Percentiles rank a stretch among this genome's conserved stretches.
phyloP scores from a whole-genome alignment of 1,284 basidiomycete species.

The Prillingera fragicola region DNA sequence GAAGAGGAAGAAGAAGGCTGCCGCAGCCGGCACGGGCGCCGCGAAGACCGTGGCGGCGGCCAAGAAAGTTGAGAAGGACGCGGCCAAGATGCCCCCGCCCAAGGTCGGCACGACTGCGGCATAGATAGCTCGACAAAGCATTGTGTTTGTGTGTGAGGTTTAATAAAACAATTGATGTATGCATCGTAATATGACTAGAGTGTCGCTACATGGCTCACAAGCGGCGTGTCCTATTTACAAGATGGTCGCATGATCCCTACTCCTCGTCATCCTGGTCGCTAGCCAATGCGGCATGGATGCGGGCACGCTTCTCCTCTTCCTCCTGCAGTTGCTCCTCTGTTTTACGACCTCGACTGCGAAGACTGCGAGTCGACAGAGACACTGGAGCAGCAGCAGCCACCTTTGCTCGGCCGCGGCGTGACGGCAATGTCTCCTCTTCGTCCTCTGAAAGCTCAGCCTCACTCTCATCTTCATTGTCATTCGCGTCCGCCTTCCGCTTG shows the following conservation, averaged over 20 bases:
- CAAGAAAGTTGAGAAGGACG: conserved; percentile 31
- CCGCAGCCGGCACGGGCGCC: conserved; percentile 35
- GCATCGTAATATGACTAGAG: too few relatives aligned
- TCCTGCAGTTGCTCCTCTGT: conserved; percentile 21
- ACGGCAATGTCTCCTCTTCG: too few relatives aligned
- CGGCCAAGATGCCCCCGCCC: conserved; percentile 33
- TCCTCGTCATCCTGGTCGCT: conserved; percentile 18
- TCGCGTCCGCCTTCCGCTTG: conserved; percentile 7
- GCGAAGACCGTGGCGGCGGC: conserved; percentile 14
- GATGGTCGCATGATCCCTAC: too few relatives aligned
- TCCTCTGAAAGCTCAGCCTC: conserved; percentile 9
- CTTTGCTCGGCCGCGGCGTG: background rate
- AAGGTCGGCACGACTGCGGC: conserved; percentile 8
- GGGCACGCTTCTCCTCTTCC: conserved; percentile 24
- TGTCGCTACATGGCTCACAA: too few relatives aligned
- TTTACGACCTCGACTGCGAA: conserved; percentile 27
- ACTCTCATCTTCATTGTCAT: conserved; percentile 15
- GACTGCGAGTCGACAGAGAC: conserved; percentile 17
- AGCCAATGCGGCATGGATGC: conserved; percentile 22
- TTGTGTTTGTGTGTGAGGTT: too few relatives aligned
- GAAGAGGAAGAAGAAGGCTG: conserved; percentile 21
- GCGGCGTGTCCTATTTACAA: too few relatives aligned
- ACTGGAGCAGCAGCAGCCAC: conserved; percentile 4
- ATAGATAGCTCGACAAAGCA: too few relatives aligned
- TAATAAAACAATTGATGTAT: too few relatives aligned